A percentile compares a stretch with the other conserved stretches of the same genome.
Evolutionary conservation across 306 rosid genomes (phyloP).

Genomic region (Cucurbita maxima): DNA sequence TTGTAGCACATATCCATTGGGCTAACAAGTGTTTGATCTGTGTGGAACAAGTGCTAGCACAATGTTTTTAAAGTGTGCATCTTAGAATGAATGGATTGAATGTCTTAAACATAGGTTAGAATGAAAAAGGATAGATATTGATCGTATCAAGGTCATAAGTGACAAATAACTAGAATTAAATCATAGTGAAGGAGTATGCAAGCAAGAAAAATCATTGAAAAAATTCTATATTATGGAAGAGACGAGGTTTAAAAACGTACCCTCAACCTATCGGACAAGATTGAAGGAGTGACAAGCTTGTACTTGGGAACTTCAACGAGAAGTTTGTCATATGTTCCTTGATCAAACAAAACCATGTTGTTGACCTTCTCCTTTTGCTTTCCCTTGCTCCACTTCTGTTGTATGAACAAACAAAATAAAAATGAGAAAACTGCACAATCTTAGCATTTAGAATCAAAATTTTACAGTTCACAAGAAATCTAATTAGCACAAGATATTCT

Average conservation of each 20-base stretch:
- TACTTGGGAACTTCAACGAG: conserved; percentile 7
- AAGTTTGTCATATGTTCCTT: conserved; percentile 9
- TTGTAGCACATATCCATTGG: too few relatives aligned
- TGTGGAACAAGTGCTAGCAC: too few relatives aligned
- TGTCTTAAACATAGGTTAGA: not conserved
- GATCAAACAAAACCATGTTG: conserved; percentile 7
- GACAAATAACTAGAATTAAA: not conserved
- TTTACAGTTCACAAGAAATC: not conserved
- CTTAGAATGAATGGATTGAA: not conserved
- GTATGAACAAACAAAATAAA: not conserved
- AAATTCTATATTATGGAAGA: not conserved
- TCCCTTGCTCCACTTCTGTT: conserved; percentile 9
- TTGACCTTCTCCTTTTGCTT: conserved; percentile 10
- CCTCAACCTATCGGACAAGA: conserved; percentile 10
- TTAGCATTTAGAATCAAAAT: not conserved
- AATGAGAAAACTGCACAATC: not conserved
- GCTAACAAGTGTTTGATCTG: too few relatives aligned
- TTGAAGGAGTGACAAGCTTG: conserved; percentile 5
- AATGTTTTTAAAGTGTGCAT: too few relatives aligned
- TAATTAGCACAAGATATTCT: not conserved
- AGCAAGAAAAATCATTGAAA: not conserved
- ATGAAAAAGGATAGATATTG: not conserved
- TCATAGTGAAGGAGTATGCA: not conserved
- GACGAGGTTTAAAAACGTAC: not conserved
- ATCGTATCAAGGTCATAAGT: not conserved